Conservation (phyloP, 1,284 basidiomycete species). For the Fomes fomentarius region DNA sequence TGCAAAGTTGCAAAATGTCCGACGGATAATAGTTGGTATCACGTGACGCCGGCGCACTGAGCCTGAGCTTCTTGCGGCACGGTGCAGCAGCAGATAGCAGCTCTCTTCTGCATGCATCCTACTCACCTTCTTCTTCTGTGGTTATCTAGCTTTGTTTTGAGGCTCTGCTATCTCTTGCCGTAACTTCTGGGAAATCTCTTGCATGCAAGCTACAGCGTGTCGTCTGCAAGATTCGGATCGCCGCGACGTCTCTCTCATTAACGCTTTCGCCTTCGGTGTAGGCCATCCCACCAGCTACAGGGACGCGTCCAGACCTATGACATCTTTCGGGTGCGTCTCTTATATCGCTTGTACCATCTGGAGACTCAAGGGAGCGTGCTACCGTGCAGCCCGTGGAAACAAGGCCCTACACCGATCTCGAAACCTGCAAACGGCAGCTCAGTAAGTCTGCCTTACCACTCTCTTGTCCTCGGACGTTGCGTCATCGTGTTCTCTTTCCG, state of each 20-base stretch:
- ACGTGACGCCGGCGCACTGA: conserved; percentile 3
- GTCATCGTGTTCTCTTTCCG: background rate
- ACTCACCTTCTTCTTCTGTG: background rate
- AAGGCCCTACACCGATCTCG: background rate
- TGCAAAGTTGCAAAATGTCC: too few species aligned
- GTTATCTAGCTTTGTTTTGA: background rate
- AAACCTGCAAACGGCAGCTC: background rate
- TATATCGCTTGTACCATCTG: background rate
- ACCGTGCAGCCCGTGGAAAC: background rate
- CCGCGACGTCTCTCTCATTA: background rate
- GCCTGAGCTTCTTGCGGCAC: background rate
- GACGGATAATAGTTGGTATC: too few species aligned
- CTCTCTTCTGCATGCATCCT: conserved; percentile 10
- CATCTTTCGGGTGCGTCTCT: background rate
- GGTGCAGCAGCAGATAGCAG: background rate
- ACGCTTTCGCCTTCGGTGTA: background rate
- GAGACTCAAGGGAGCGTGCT: background rate
- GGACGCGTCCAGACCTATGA: conserved; percentile 5
- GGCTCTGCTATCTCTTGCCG: background rate
- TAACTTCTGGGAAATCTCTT: background rate
- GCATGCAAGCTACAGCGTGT: background rate
- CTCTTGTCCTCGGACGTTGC: background rate
- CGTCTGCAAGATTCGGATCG: background rate
- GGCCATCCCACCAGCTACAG: background rate
- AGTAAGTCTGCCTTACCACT: background rate